Base-by-base conservation (phyloP, 805 yeast species). In the Teunomyces panamensis region DNA sequence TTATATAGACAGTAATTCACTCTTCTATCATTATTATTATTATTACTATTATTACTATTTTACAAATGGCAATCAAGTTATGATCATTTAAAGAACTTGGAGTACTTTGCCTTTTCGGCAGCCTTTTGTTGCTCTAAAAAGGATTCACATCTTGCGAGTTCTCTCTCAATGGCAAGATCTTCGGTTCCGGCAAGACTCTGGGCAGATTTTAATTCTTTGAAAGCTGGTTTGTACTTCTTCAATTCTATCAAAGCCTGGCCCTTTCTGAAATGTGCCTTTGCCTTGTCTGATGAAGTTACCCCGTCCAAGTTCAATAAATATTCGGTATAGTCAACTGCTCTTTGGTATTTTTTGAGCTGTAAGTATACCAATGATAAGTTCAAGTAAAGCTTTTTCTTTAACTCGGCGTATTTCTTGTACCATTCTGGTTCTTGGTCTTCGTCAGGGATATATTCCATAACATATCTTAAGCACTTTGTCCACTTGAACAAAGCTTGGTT, bases 381-480 rank as follows among this genome's bases (percentile, higher is more conserved):
- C 51, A 80, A 64, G 53, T 77, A 81, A 6, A 79, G 54, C 71
- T 81, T 76, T 63, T 74, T 77, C 56, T 79, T 79, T 52, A 79
- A 59, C 3, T 73, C 78, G 30, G 68, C 56, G 59, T 83, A 87
- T 52, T 78, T 77, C 4, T 55, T 54, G 53, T 67, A 74, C 64
- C 75, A 70, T 16, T 77, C 79, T 10, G 81, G 77, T 54, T 84
- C 85, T 26, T 76, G 75, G 39, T 84, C 90, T 30, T 67, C 65
- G 56, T 86, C 94, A 0, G 95, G 94, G 11, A 84, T 73, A 54
- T 77, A 79, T 63, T 85, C 92, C 71, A 83, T 82, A 30, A 84
- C 77, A 56, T 87, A 87, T 49, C 89, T 69, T 46, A 85, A 62
- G 9, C 89, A 75, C 60, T 87, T 87, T 34, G 62, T 69, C 61